Evolutionary conservation across 202 grass and related monocot genomes (phyloP).

Genomic region (Sporobolus alterniflorus): DNA sequence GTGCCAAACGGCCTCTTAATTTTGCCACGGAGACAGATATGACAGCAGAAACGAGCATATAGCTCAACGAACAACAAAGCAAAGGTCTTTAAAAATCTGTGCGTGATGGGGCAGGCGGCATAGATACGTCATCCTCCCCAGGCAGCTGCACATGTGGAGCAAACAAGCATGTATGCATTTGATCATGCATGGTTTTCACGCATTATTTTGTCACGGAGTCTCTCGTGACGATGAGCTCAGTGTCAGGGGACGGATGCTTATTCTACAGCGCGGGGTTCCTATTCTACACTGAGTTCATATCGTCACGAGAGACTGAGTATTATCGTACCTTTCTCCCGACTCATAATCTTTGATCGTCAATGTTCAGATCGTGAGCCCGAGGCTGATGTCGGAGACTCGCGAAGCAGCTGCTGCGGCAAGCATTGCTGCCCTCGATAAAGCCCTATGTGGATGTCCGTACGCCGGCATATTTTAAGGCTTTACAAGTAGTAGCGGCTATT

Average conservation of each 20-base stretch:
- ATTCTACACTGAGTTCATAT: too few species aligned
- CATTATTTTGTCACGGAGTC: slow-evolving; percentile 3
- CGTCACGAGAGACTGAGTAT: too few species aligned
- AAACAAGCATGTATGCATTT: not conserved
- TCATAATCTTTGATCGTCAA: slow-evolving; percentile 38
- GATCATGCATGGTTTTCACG: slow-evolving; percentile 8
- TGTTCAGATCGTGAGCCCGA: slow-evolving; percentile 35
- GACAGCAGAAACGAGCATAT: not conserved
- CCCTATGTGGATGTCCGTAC: slow-evolving; percentile 19
- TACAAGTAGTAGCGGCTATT: not conserved
- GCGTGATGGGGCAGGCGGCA: not conserved
- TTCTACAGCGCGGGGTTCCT: too few species aligned
- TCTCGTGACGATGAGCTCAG: slow-evolving; percentile 32
- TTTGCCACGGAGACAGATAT: not conserved
- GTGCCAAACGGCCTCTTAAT: too few species aligned
- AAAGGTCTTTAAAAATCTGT: not conserved
- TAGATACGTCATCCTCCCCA: not conserved
- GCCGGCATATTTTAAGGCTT: slow-evolving; percentile 11
- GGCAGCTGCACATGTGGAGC: slow-evolving; percentile 4
- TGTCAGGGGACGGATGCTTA: not conserved
- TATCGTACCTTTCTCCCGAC: slow-evolving; percentile 15
- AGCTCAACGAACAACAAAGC: not conserved
- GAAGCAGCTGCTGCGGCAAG: slow-evolving; percentile 13
- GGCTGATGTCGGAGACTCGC: not conserved
- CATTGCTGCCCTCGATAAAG: not conserved